A percentile compares a stretch with the other conserved stretches of the same genome.
Conservation (phyloP, 176 grass and related monocot species). For the Triticum dicoccoides region DNA sequence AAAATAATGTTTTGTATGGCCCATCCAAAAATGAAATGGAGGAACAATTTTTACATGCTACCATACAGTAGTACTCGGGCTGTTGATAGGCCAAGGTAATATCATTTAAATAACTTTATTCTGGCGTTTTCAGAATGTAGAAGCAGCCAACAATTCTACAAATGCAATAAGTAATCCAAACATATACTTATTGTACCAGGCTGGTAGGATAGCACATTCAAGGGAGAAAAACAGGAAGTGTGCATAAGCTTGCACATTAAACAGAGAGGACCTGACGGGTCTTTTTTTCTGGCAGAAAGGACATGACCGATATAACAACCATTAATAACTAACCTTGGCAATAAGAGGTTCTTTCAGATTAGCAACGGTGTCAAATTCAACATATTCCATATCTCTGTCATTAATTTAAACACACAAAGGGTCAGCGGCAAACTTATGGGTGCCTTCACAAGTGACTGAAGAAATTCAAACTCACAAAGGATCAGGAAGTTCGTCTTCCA, state of each 20-base stretch:
- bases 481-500: conserved; percentile 71
- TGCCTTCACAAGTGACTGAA: conserved; percentile 13
- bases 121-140: not conserved
- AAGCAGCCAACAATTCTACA: not conserved
- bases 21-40: not conserved
- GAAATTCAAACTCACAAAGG: conserved; percentile 52
- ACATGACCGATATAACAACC: not conserved
- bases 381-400: conserved; percentile 54
- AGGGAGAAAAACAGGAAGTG: not conserved
- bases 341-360: conserved; percentile 84
- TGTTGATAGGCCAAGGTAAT: not conserved
- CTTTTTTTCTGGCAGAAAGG: too few species aligned
- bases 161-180: not conserved
- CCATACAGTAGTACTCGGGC: not conserved
- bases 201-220: not conserved
- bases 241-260: not conserved
- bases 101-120: conserved; percentile 11
- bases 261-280: not conserved
- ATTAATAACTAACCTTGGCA: conserved; percentile 55
- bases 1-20: not conserved
- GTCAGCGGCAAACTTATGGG: not conserved
- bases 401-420: conserved; percentile 26
- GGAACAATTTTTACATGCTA: not conserved
- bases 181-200: not conserved
- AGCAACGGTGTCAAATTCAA: conserved; percentile 80